Base-by-base conservation (phyloP, 2,329 filamentous ascomycete genomes). In the Zymoseptoria crescenta region DNA sequence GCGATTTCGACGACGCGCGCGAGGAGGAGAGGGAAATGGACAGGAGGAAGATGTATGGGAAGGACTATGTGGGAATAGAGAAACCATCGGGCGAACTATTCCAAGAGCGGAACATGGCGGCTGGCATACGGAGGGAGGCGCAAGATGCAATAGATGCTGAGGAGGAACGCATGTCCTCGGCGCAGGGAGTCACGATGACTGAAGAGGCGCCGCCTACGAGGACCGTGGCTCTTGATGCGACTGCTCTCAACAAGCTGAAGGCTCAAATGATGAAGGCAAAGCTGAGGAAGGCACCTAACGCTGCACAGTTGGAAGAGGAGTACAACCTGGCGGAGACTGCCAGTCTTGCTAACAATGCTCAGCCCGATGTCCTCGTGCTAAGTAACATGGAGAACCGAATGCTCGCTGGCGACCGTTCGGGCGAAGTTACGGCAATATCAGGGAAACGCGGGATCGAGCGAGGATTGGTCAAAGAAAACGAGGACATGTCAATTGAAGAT, bases 231-330 rank as follows among this genome's bases (percentile, higher is more conserved):
- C 74, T 95, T 20, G 89, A 96, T 67, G 85, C 88, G 69, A 94
- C 90, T 0, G 80, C 86, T 0, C 79, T 99, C 57, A 99, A 99
- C 74, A 86, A 89, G 61, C 82, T 99, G 54, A 92, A 93, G 64
- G 94, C 94, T 0, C 88, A 94, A 69, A 87, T 97, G 80, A 93
- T 99, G 88, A 96, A 95, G 72, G 94, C 94, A 4, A 96, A 95
- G 70, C 78, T 99, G 52, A 87, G 86, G 61, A 87, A 87, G 16
- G 85, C 89, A 0, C 83, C 90, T 0, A 86, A 96, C 65, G 87
- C 85, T 1, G 83, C 83, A 1, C 82, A 87, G 64, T 82, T 99
- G 1, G 91, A 99, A 72, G 83, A 83, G 20, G 87, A 94, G 65
- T 99, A 96, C 76, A 89, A 91, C 66, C 80, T 82, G 35, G 91